Percentiles rank a stretch among this genome's conserved stretches.
Evolutionary conservation across 352 stramenopile genomes (phyloP).

Genomic region (Globisporangium mamillatum): DNA sequence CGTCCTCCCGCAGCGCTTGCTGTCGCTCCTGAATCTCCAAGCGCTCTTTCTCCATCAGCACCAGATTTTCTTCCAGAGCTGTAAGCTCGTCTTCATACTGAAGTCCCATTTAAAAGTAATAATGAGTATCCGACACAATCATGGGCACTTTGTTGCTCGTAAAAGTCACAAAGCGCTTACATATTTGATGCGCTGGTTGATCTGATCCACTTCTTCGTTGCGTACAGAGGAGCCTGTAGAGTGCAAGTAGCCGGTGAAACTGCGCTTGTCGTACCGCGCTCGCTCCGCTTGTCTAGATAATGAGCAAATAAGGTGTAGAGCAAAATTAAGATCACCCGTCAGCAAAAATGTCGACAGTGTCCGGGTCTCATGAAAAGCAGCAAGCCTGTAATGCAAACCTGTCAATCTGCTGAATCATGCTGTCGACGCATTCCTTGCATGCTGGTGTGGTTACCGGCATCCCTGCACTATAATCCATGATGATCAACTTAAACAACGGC

Average conservation of each 20-base stretch:
- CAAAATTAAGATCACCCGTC: background rate
- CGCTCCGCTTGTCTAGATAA: constrained; percentile 51
- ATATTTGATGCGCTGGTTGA: constrained; percentile 72
- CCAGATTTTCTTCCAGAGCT: constrained; percentile 55
- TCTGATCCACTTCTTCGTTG: constrained; percentile 59
- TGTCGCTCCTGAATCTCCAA: constrained; percentile 46
- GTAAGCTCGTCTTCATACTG: constrained; percentile 72
- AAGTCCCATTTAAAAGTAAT: too few relatives aligned
- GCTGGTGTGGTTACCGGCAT: constrained; percentile 57
- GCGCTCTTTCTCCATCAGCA: constrained; percentile 72
- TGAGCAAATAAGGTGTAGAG: background rate
- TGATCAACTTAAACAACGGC: too few relatives aligned
- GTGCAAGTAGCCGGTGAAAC: constrained; percentile 57
- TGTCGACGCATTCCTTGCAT: constrained; percentile 76
- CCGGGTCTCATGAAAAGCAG: background rate
- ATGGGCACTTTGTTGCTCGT: too few relatives aligned
- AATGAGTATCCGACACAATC: too few relatives aligned
- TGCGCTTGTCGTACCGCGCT: constrained; percentile 71
- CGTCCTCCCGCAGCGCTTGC: constrained; percentile 44
- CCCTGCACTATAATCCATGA: constrained; percentile 39
- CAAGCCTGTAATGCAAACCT: constrained; percentile 23
- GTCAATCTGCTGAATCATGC: constrained; percentile 73
- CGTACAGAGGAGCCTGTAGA: constrained; percentile 40
- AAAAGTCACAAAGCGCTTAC: constrained; percentile 27
- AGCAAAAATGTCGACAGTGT: too few relatives aligned